Base-by-base conservation (phyloP, 805 yeast genomes). In the Ogataea naganishii region DNA sequence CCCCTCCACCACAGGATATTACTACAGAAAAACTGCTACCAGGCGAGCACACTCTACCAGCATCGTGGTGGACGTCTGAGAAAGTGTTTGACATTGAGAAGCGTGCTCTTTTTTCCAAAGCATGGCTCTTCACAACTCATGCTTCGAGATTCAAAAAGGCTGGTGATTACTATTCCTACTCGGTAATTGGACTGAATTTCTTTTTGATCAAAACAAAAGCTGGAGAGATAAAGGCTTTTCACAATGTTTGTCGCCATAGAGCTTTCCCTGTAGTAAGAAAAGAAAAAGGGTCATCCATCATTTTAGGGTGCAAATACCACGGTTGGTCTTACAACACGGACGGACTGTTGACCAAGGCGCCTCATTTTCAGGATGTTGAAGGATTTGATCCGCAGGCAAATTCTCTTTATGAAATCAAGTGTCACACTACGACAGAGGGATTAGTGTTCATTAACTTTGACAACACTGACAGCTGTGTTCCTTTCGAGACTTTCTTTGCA, bases 261-360 rank as follows among this genome's bases (percentile, higher is more conserved):
- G 80, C 79, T 6, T 73, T 64, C 41, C 80, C 80, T 1, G 75
- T 73, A 24, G 68, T 73, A 17, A 62, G 69, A 48, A 73, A 73
- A 44, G 71, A 71, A 20, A 55, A 66, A 39, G 80, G 80, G 17
- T 69, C 75, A n/a, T 64, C 78, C 3, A 61, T 59, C 12, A 62
- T 73, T 23, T 52, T 73, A 20, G 78, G 78, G 24, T 73, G 80
- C 51, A 65, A 69, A 41, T 73, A 73, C 48, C 80, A 73, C 41
- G 80, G 80, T 15, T 73, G 80, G 80, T 65, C 75, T 16, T 73
- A 73, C 54, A 70, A 71, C 45, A 58, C 75, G n/a, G 75, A 72
- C 38, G 80, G 80, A 4, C 49, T 56, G 26, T 57, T 73, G 41
- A 70, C 69, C 30, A 73, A 73, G 43, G 79, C 79, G 7, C 80